A percentile compares a stretch with the other conserved stretches of the same genome.
phyloP scores from a whole-genome alignment of 2,329 filamentous ascomycete species.

The Xylaria sp. region DNA sequence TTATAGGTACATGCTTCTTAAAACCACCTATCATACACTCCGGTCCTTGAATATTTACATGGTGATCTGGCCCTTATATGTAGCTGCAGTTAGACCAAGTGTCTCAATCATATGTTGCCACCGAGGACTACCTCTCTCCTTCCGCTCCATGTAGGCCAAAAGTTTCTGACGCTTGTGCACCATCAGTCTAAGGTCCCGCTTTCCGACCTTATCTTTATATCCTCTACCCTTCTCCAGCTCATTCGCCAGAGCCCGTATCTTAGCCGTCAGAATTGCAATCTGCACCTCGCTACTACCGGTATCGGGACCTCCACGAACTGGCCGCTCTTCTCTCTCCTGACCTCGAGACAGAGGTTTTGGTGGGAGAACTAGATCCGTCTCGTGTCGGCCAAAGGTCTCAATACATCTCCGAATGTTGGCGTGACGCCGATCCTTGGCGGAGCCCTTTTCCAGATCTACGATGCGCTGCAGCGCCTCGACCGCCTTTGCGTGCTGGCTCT shows the following conservation, averaged over 20 bases:
- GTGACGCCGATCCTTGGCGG: constrained; percentile 79
- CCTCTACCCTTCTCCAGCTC: constrained; percentile 74
- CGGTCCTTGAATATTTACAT: constrained; percentile 59
- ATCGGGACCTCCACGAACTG: constrained; percentile 80
- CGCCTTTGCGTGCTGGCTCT: constrained; percentile 71
- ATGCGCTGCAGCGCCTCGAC: constrained; percentile 82
- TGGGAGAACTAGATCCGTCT: constrained; percentile 77
- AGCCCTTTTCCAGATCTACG: constrained; percentile 78
- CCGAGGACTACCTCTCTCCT: constrained; percentile 89
- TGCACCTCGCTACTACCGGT: constrained; percentile 98
- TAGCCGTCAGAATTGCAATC: constrained; percentile 91
- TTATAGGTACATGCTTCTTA: constrained; percentile 46
- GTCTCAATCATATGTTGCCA: constrained; percentile 88
- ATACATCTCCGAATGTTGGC: constrained; percentile 88
- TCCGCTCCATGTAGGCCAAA: constrained; percentile 84
- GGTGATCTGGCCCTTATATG: constrained; percentile 90
- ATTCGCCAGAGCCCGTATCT: constrained; percentile 84
- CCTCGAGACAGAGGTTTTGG: constrained; percentile 65
- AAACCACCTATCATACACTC: constrained; percentile 41
- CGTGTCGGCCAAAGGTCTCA: constrained; percentile 88
- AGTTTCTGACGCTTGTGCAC: constrained; percentile 91
- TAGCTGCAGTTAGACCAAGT: constrained; percentile 85
- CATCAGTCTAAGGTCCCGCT: constrained; percentile 85
- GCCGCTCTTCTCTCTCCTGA: constrained; percentile 54
- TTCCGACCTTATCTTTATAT: constrained; percentile 92